A percentile compares a stretch with the other conserved stretches of the same genome.
Conservation (phyloP, 164 flowering plant genomes). For the Malania oleifera region DNA sequence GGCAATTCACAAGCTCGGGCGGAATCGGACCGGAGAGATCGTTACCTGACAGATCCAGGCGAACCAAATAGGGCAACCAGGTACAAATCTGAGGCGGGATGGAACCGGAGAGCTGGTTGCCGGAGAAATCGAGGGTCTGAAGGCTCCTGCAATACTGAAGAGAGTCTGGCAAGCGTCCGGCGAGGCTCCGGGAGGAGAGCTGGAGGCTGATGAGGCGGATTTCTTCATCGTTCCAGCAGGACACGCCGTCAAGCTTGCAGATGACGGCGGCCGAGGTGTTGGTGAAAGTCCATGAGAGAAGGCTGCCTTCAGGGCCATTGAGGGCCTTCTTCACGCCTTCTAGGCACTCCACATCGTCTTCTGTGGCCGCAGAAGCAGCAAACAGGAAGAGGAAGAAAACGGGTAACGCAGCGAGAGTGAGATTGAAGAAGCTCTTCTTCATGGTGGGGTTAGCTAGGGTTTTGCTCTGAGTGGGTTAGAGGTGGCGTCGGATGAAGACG, state of each 20-base stretch:
- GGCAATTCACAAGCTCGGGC: conserved; percentile 20
- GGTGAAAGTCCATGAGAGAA: conserved; percentile 28
- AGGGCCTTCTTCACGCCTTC: conserved; percentile 24
- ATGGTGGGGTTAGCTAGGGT: not conserved
- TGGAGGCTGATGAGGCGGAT: conserved; percentile 24
- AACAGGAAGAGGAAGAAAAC: not conserved
- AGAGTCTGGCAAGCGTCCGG: conserved; percentile 26
- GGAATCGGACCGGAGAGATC: conserved; percentile 32
- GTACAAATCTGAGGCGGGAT: conserved; percentile 30
- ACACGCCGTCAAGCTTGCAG: conserved; percentile 32
- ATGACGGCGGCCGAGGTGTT: conserved; percentile 22
- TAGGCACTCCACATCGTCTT: conserved; percentile 36
- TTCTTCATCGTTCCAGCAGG: conserved; percentile 41
- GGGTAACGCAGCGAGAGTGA: not conserved
- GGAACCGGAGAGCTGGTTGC: conserved; percentile 26
- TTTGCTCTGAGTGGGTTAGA: no score
- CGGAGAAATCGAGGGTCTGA: conserved; percentile 27
- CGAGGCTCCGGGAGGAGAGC: conserved; percentile 19
- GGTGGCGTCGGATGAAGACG: not conserved
- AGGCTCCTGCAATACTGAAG: conserved; percentile 27
- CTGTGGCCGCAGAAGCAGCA: conserved; percentile 6
- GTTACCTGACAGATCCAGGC: conserved; percentile 33
- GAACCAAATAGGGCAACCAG: conserved; percentile 31
- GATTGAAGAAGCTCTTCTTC: not conserved
- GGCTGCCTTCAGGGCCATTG: conserved; percentile 19